Evolutionary conservation across 306 rosid genomes (phyloP).

Genomic region (Geum urbanum): DNA sequence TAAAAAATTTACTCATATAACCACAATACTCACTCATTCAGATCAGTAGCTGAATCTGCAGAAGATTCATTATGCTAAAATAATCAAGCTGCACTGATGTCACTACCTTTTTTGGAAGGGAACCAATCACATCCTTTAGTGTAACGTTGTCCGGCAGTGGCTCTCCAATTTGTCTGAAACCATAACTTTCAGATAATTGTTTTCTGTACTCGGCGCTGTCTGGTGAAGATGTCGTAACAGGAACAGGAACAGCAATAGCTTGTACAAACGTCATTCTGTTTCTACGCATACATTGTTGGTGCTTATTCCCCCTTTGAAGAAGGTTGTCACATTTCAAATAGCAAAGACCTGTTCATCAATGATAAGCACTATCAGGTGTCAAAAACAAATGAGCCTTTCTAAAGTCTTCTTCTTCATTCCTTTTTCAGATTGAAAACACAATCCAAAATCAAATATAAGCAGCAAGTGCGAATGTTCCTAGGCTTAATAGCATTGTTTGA

Average conservation of each 20-base stretch:
- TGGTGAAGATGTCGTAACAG: slow-evolving; percentile 50
- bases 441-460: neutral
- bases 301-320: slow-evolving; percentile 37
- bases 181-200: slow-evolving; percentile 67
- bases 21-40: slow-evolving; percentile 1
- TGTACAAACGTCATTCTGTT: slow-evolving; percentile 41
- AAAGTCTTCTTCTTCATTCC: neutral
- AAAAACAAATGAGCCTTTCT: neutral
- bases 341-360: slow-evolving; percentile 42
- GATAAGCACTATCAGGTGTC: slow-evolving; percentile 23
- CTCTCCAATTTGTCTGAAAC: slow-evolving; percentile 75
- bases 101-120: slow-evolving; percentile 82
- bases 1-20: slow-evolving; percentile 5
- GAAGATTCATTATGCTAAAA: slow-evolving; percentile 1
- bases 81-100: slow-evolving; percentile 9
- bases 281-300: slow-evolving; percentile 29
- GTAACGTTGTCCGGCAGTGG: slow-evolving; percentile 69
- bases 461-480: neutral
- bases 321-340: slow-evolving; percentile 37
- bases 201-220: slow-evolving; percentile 60
- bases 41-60: slow-evolving; percentile 8
- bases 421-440: too few relatives aligned
- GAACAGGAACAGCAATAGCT: slow-evolving; percentile 77
- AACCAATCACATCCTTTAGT: slow-evolving; percentile 61
- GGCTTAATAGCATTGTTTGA: neutral